Evolutionary conservation across 225 moss, liverwort and hornwort species (phyloP).

Genomic region (Sphagnum contortum): DNA sequence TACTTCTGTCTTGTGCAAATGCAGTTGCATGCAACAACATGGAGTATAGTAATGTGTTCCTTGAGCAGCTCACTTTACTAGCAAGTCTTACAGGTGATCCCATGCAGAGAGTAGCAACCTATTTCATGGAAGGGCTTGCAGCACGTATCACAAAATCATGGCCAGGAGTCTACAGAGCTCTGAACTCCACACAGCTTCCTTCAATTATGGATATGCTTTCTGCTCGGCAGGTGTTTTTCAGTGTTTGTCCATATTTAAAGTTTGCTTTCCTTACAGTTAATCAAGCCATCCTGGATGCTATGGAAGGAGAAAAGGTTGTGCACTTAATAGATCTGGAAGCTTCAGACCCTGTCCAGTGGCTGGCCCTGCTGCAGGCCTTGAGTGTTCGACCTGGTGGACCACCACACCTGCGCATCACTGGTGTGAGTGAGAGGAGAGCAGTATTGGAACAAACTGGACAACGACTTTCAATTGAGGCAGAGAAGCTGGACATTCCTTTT

Average conservation of each 20-base stretch:
- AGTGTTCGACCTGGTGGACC: conserved; percentile 32
- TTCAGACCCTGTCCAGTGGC: conserved; percentile 41
- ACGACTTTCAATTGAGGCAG: conserved; percentile 31
- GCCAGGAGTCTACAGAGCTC: conserved; percentile 44
- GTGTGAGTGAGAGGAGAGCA: conserved; percentile 29
- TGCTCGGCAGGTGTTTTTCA: conserved; percentile 42
- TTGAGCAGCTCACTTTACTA: conserved; percentile 37
- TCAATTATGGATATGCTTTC: conserved; percentile 30
- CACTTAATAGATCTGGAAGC: conserved; percentile 46
- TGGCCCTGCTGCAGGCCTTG: conserved; percentile 37
- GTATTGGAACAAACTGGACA: conserved; percentile 30
- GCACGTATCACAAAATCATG: conserved; percentile 37
- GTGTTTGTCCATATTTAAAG: conserved; percentile 38
- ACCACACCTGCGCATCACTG: conserved; percentile 33
- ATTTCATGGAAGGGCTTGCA: conserved; percentile 45
- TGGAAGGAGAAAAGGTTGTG: conserved; percentile 34
- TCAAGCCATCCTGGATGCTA: conserved; percentile 42
- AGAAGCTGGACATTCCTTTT: conserved; percentile 23
- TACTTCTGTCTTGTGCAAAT: conserved; percentile 30
- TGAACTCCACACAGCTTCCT: conserved; percentile 28
- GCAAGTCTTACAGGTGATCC: conserved; percentile 38
- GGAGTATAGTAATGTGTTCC: conserved; percentile 32
- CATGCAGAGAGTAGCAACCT: conserved; percentile 45
- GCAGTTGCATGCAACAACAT: conserved; percentile 33
- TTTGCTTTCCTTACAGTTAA: conserved; percentile 39